A percentile compares a stretch with the other conserved stretches of the same genome.
phyloP scores from a whole-genome alignment of 192 early-diverging fungal species.

The Linnemannia exigua region DNA sequence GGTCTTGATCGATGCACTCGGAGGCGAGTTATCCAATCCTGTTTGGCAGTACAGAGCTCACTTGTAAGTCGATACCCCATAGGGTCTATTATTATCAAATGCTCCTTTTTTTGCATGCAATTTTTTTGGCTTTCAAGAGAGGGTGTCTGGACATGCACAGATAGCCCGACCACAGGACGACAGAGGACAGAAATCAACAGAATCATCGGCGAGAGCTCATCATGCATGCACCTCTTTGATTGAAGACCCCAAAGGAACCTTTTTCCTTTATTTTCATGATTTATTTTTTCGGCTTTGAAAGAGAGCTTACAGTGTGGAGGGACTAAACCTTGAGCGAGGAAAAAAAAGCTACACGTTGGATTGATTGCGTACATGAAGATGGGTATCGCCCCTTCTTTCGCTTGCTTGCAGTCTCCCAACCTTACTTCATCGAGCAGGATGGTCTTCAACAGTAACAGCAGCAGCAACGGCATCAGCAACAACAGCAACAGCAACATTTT shows the following conservation, averaged over 20 bases:
- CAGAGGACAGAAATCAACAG: conserved; percentile 6
- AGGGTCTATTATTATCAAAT: conserved; percentile 24
- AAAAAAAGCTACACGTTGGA: not conserved
- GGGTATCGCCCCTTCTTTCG: not conserved
- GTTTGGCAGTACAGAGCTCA: conserved; percentile 84
- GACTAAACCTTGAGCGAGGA: not conserved
- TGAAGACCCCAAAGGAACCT: not conserved
- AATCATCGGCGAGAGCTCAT: not conserved
- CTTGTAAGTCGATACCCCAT: conserved; percentile 76
- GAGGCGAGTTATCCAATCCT: conserved; percentile 81
- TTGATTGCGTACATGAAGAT: not conserved
- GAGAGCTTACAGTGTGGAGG: not conserved
- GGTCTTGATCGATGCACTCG: conserved; percentile 84
- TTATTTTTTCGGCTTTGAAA: not conserved
- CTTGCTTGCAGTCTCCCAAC: not conserved
- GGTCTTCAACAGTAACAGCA: not conserved
- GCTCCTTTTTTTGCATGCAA: conserved; percentile 17
- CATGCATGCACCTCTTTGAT: not conserved
- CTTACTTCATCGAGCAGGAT: conserved; percentile 1
- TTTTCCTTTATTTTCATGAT: not conserved
- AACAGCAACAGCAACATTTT: not conserved
- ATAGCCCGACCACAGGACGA: not conserved
- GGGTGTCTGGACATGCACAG: conserved; percentile 1
- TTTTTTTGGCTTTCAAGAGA: not conserved
- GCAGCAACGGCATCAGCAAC: not conserved